Percentiles rank a stretch among this genome's conserved stretches.
Evolutionary conservation across 2,329 filamentous ascomycete species (phyloP).

Genomic region (Sporothrix inflata): DNA sequence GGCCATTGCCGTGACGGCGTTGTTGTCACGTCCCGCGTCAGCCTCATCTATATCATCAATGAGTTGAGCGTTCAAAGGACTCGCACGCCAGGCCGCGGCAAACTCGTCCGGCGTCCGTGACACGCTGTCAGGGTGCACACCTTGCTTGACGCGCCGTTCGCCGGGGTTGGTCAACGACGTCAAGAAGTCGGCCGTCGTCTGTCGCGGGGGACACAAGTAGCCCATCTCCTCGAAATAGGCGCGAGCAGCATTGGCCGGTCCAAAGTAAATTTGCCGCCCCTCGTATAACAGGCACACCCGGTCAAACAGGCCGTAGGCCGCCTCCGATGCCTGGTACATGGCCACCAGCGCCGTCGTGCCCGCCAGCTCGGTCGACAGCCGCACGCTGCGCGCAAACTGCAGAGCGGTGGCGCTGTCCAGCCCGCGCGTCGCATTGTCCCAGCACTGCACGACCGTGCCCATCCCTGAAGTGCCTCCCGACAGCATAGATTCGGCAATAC

Average conservation of each 20-base stretch:
- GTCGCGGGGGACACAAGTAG: slow-evolving; percentile 59
- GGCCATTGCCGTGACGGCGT: slow-evolving; percentile 49
- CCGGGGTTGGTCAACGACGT: slow-evolving; percentile 74
- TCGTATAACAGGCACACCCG: slow-evolving; percentile 74
- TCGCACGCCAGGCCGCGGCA: slow-evolving; percentile 60
- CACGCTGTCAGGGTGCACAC: slow-evolving; percentile 56
- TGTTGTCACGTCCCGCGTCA: slow-evolving; percentile 41
- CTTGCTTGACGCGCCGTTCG: slow-evolving; percentile 68
- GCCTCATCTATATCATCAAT: slow-evolving; percentile 59
- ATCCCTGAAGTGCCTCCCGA: slow-evolving; percentile 51
- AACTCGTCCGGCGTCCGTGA: slow-evolving; percentile 66
- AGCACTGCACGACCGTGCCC: slow-evolving; percentile 58
- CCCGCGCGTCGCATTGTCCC: slow-evolving; percentile 71
- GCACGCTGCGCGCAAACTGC: slow-evolving; percentile 66
- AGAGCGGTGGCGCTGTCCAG: slow-evolving; percentile 68
- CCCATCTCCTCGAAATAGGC: slow-evolving; percentile 71
- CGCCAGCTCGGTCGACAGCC: slow-evolving; percentile 68
- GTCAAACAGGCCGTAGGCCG: slow-evolving; percentile 65
- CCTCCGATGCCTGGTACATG: slow-evolving; percentile 69
- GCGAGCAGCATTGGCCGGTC: slow-evolving; percentile 61
- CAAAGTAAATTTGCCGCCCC: slow-evolving; percentile 68
- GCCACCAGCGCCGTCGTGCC: slow-evolving; percentile 63
- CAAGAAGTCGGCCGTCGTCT: slow-evolving; percentile 78
- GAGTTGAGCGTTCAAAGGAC: slow-evolving; percentile 53
- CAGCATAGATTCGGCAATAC: slow-evolving; percentile 71